Percentiles rank a stretch among this genome's conserved stretches.
Evolutionary conservation across 345 rosid species (phyloP).

Genomic region (Aquilaria yunnanensis): DNA sequence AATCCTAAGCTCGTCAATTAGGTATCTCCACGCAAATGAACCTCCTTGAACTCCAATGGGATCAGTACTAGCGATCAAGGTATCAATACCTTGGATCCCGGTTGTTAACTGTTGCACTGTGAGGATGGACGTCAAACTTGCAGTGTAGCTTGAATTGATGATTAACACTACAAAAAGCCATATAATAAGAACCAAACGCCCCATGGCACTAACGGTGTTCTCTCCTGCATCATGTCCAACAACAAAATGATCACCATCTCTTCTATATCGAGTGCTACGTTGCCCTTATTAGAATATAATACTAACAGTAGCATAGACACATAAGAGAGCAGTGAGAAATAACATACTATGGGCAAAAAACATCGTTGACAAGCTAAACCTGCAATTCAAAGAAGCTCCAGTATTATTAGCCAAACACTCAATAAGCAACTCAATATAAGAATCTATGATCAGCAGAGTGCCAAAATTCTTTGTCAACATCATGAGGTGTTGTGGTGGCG

Average conservation of each 20-base stretch:
- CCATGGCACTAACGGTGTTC: constrained; percentile 73
- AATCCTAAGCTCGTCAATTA: constrained; percentile 62
- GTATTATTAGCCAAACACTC: too few species aligned
- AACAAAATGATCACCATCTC: neutral
- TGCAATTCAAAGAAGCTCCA: constrained; percentile 25
- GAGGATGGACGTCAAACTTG: constrained; percentile 84
- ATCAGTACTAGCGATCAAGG: constrained; percentile 46
- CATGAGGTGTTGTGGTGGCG: too few species aligned
- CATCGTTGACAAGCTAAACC: constrained; percentile 97
- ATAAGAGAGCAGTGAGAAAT: neutral
- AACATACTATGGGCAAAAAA: constrained; percentile 81
- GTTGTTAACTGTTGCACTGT: constrained; percentile 77
- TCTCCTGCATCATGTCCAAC: constrained; percentile 39
- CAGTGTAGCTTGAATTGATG: constrained; percentile 90
- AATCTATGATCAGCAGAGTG: neutral
- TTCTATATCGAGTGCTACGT: neutral
- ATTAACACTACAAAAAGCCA: constrained; percentile 85
- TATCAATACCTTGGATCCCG: constrained; percentile 65
- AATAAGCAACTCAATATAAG: neutral
- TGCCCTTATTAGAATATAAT: neutral
- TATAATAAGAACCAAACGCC: constrained; percentile 69
- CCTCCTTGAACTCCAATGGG: constrained; percentile 81
- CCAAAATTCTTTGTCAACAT: too few species aligned
- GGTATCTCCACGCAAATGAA: constrained; percentile 61
- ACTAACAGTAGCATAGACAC: neutral